A percentile compares a stretch with the other conserved stretches of the same genome.
Evolutionary conservation across 2,329 filamentous ascomycete species (phyloP).

Genomic region (Neofusicoccum umdonicola): DNA sequence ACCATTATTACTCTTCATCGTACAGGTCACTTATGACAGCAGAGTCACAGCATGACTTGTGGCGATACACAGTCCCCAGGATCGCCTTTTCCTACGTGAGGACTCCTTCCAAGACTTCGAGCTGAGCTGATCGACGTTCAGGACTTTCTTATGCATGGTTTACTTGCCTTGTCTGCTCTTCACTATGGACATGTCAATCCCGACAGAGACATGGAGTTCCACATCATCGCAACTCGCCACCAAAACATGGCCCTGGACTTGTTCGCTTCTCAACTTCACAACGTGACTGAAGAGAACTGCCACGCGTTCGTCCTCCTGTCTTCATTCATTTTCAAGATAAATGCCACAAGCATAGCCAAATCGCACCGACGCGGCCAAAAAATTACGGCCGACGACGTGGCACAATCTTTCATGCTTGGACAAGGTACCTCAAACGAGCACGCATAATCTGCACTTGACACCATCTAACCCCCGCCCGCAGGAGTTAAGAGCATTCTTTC

Average conservation of each 20-base stretch:
- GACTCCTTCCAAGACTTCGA: not conserved
- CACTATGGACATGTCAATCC: conserved; percentile 35
- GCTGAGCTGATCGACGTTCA: not conserved
- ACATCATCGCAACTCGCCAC: not conserved
- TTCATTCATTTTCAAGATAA: not conserved
- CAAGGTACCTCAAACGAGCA: not conserved
- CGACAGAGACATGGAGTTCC: not conserved
- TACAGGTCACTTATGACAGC: not conserved
- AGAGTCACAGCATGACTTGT: not conserved
- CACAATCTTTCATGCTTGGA: not conserved
- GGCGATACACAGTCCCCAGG: not conserved
- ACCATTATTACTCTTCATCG: not conserved
- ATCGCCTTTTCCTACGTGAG: not conserved
- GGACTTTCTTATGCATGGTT: conserved; percentile 41
- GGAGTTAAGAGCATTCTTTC: not conserved
- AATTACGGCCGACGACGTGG: not conserved
- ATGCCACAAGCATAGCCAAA: not conserved
- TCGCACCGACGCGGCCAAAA: not conserved
- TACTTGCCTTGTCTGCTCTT: conserved; percentile 41
- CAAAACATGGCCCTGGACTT: conserved; percentile 23
- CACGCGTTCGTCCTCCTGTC: conserved; percentile 21
- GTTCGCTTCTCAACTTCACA: conserved; percentile 28
- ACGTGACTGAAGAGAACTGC: conserved; percentile 28
- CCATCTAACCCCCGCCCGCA: too few relatives aligned
- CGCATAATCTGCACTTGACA: not conserved